Evolutionary conservation across 192 early-diverging fungal species (phyloP), one percentile per base, ranked within the genome.

Genomic region (Dissophora ornata): DNA sequence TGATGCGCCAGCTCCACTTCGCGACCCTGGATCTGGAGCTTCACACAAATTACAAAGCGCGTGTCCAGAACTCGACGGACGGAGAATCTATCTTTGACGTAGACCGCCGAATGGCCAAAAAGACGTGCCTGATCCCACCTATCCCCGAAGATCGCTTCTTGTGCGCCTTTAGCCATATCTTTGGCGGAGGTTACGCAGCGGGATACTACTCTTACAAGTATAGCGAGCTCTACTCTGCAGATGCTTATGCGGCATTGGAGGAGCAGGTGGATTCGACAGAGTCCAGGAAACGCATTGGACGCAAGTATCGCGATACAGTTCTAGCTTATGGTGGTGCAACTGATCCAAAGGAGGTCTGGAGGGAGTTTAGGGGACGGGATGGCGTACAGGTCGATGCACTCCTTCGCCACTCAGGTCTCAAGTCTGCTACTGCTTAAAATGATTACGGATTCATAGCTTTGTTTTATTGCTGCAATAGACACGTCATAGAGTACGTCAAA

Each of bases 151-250:
- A 89, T 47, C 60, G 80, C 22, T 88, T 85, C 67, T 49, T 89
- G n/a, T 87, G 85, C 60, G 70, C 81, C 3, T 89, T 89, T 26
- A 82, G 62, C 22, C 86, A 89, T 61, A 86, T 89, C 60, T 89
- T 87, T 74, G 86, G 81, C 0, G 85, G 85, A 19, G 86, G 83
- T 0, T 89, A 89, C 55, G 74, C 77, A 36, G 86, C 84, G 3
- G 88, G 88, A 0, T 89, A 89, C 57, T 89, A 89, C 56, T 84
- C 86, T 15, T 89, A 89, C 78, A 87, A 87, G 69, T 89, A 83
- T 66, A 86, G 84, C 16, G 86, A 89, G 56, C 83, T 84, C 0
- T 89, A 85, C 54, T 87, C 86, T 24, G 88, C 88, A 10, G 88
- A 89, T 68, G 86, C 83, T 0, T 89, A 87, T 74, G 86, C 81